phyloP scores from a whole-genome alignment of 768 basidiomycete genomes.

The Russula lepida region DNA sequence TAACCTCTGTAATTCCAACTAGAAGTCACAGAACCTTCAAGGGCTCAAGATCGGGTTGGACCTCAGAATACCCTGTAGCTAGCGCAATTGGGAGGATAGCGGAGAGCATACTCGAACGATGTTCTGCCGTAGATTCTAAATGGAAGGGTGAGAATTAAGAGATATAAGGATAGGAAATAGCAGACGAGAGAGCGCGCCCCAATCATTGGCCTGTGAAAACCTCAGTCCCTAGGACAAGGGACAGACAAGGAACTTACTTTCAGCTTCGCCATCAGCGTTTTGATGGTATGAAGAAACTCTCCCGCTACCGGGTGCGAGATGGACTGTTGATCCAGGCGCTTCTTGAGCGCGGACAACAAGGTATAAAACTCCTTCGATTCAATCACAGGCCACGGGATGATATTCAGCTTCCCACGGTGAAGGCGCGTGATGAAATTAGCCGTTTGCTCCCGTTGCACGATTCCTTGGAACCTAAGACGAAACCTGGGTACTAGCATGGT shows the following conservation, averaged over 20 bases:
- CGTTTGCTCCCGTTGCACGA: constrained; percentile 54
- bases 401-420: constrained; percentile 46
- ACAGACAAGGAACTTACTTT: constrained; percentile 34
- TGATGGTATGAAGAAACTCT: constrained; percentile 48
- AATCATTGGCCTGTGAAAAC: constrained; percentile 45
- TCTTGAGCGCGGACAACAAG: constrained; percentile 42
- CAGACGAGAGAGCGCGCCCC: constrained; percentile 57
- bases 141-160: not conserved
- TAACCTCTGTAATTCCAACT: no score
- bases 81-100: constrained; percentile 41
- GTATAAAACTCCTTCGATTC: constrained; percentile 53
- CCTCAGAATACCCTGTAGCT: constrained; percentile 38
- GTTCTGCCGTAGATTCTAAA: constrained; percentile 41
- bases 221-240: not conserved
- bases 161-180: not conserved
- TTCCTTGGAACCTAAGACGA: constrained; percentile 47
- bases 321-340: constrained; percentile 39
- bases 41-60: constrained; percentile 38
- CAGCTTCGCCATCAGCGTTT: constrained; percentile 59
- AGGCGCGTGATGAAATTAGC: constrained; percentile 55
- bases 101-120: constrained; percentile 34
- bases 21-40: constrained; percentile 35
- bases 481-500: constrained; percentile 34
- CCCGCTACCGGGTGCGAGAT: constrained; percentile 44
- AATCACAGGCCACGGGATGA: constrained; percentile 63